Evolutionary conservation across 306 rosid species (phyloP).

Genomic region (Trifolium dubium): DNA sequence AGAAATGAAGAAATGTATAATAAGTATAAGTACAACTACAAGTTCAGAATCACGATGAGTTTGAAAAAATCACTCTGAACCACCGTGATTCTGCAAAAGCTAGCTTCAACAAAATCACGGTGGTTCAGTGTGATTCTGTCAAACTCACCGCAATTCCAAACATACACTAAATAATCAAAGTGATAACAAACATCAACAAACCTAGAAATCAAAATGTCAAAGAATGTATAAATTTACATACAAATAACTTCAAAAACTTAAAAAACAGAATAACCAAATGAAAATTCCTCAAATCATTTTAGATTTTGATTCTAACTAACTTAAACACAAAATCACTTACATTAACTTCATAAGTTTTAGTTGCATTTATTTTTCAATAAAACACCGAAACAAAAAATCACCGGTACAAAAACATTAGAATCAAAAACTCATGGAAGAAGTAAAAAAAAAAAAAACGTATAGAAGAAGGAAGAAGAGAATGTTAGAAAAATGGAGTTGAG

Average conservation of each 20-base stretch:
- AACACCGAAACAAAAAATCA: neutral
- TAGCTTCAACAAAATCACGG: neutral
- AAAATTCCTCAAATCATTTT: neutral
- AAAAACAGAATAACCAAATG: neutral
- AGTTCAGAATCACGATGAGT: neutral
- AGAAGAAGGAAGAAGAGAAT: neutral
- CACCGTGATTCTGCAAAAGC: too few relatives aligned
- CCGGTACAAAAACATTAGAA: too few relatives aligned
- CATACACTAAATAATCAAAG: slow-evolving; percentile 10
- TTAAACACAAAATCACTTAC: neutral
- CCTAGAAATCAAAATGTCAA: neutral
- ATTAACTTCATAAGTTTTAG: neutral
- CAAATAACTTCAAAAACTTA: neutral
- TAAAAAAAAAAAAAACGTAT: neutral
- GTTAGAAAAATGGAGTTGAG: neutral
- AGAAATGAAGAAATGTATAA: slow-evolving; percentile 3
- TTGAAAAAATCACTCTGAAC: neutral
- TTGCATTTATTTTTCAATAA: neutral
- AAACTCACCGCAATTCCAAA: neutral
- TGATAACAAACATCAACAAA: slow-evolving; percentile 9
- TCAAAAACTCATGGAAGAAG: neutral
- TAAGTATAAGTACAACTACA: neutral
- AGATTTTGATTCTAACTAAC: neutral
- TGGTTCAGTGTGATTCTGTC: neutral
- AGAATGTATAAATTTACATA: too few relatives aligned